Evolutionary conservation across 345 rosid genomes (phyloP).

Genomic region (Aethionema arabicum): DNA sequence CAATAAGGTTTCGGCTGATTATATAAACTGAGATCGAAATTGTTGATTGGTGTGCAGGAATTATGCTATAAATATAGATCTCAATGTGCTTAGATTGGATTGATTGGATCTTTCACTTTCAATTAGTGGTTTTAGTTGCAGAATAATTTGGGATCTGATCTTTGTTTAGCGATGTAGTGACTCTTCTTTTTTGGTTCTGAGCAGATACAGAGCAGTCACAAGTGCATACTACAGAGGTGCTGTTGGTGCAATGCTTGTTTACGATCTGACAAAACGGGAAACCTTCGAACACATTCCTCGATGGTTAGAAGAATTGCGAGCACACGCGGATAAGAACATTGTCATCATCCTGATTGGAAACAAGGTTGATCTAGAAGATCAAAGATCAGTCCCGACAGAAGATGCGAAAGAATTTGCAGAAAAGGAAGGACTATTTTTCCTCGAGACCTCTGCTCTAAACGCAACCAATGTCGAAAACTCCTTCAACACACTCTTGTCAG

Average conservation of each 20-base stretch:
- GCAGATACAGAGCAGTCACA: conserved; percentile 82
- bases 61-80: conserved; percentile 1
- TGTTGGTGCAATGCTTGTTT: conserved; percentile 88
- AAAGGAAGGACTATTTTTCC: conserved; percentile 79
- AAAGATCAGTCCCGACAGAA: conserved; percentile 57
- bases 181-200: background rate
- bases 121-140: background rate
- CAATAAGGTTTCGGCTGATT: background rate
- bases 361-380: conserved; percentile 69
- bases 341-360: conserved; percentile 74
- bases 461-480: conserved; percentile 72
- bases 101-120: background rate
- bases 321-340: conserved; percentile 82
- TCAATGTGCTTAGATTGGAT: background rate
- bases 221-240: conserved; percentile 89
- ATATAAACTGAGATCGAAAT: background rate
- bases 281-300: conserved; percentile 84
- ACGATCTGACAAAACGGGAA: conserved; percentile 66
- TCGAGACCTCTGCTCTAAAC: conserved; percentile 73
- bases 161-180: conserved; percentile 13
- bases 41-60: background rate
- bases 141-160: background rate
- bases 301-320: conserved; percentile 76
- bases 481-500: conserved; percentile 62
- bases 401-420: conserved; percentile 79